These are phyloP conservation scores for Begonia fuchsioides DNA, from an alignment of 306 rosid species.

Conservation along the genomic window DNA sequence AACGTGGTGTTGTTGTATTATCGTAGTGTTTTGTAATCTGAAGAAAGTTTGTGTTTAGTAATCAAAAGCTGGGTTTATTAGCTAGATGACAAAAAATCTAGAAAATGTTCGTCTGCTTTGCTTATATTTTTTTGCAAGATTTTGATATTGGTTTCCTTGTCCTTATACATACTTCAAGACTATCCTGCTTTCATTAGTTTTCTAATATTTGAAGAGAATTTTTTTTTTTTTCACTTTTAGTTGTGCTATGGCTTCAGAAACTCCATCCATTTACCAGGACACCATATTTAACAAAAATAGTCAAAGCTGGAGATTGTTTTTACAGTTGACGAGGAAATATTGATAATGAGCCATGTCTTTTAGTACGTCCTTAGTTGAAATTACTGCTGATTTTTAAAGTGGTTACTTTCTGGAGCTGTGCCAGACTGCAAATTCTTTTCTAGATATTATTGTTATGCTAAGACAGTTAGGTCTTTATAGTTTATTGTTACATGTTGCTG, in stretches of 20 bases:
- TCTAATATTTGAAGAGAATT: background rate
- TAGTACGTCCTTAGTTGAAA: background rate
- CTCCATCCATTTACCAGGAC: background rate
- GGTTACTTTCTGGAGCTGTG: background rate
- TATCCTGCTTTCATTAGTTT: background rate
- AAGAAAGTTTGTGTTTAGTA: too few relatives aligned
- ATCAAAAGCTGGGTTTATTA: too few relatives aligned
- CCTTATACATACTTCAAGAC: background rate
- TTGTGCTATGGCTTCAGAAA: background rate
- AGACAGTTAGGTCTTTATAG: too few relatives aligned
- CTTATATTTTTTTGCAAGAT: too few relatives aligned
- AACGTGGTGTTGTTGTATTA: too few relatives aligned
- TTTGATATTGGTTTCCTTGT: too few relatives aligned
- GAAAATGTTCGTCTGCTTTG: too few relatives aligned
- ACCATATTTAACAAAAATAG: background rate
- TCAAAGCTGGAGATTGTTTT: background rate
- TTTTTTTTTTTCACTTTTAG: background rate
- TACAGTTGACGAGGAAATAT: background rate
- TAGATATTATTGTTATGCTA: background rate
- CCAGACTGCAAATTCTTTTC: background rate
- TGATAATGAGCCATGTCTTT: background rate
- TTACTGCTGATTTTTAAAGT: background rate
- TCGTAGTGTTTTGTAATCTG: too few relatives aligned
- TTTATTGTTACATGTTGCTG: constrained; percentile 10
- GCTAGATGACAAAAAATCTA: too few relatives aligned